These are phyloP conservation scores for Metschnikowia anglica DNA, from an alignment of 805 yeast genomes.

Conservation along the genomic window DNA sequence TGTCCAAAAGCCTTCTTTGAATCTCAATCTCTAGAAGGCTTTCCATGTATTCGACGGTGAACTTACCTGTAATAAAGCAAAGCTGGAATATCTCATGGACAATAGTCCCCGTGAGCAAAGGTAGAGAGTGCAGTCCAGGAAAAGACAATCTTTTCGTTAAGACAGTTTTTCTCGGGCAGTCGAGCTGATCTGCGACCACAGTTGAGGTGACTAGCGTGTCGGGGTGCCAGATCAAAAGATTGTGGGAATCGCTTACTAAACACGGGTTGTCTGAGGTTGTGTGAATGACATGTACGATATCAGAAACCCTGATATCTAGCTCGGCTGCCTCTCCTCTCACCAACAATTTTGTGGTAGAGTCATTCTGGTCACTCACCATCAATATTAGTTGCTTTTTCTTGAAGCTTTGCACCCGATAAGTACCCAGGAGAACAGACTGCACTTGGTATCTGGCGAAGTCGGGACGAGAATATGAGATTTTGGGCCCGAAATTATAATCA, in stretches of 20 bases:
- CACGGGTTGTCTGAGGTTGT: conserved; percentile 37
- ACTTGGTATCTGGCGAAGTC: conserved; percentile 53
- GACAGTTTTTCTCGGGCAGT: conserved; percentile 71
- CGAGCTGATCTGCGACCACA: conserved; percentile 68
- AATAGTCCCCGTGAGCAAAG: conserved; percentile 76
- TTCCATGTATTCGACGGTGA: conserved; percentile 40
- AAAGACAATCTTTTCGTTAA: conserved; percentile 54
- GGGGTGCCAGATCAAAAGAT: conserved; percentile 79
- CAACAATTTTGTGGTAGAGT: conserved; percentile 40
- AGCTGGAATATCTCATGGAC: conserved; percentile 74
- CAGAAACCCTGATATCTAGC: conserved; percentile 48
- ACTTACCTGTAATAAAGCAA: conserved; percentile 43
- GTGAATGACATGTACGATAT: conserved; percentile 62
- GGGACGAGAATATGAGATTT: conserved; percentile 44
- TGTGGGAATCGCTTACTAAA: conserved; percentile 54
- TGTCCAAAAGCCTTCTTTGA: conserved; percentile 47
- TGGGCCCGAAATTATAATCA: conserved; percentile 22
- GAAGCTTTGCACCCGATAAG: conserved; percentile 29
- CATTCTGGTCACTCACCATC: conserved; percentile 46
- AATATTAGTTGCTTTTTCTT: conserved; percentile 51
- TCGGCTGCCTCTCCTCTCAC: conserved; percentile 63
- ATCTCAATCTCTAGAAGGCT: conserved; percentile 39
- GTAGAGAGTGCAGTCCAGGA: conserved; percentile 63
- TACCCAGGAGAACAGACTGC: conserved; percentile 27
- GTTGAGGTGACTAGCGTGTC: conserved; percentile 83